phyloP scores from a whole-genome alignment of 2,329 filamentous ascomycete genomes.

The Capronia epimyces region DNA sequence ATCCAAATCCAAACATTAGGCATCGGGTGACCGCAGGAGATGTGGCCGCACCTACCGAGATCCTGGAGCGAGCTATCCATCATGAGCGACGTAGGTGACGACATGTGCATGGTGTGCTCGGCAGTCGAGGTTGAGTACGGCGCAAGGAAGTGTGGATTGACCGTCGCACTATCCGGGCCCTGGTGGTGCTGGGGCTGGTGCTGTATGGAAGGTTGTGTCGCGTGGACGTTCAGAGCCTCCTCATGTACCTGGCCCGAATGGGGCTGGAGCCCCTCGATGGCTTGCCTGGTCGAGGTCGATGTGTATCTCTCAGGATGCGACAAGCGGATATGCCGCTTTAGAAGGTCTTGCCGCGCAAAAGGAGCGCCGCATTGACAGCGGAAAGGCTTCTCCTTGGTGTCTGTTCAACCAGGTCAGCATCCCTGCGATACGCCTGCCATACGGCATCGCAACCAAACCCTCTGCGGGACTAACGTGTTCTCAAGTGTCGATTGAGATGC shows the following conservation, averaged over 20 bases:
- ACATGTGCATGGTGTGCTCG: background rate
- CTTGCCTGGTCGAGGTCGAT: background rate
- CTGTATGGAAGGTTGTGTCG: background rate
- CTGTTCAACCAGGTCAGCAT: background rate
- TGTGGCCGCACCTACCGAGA: background rate
- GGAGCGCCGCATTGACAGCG: constrained; percentile 33
- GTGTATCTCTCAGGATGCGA: constrained; percentile 2
- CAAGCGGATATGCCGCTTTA: constrained; percentile 1
- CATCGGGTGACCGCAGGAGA: background rate
- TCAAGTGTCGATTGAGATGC: background rate
- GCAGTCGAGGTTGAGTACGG: background rate
- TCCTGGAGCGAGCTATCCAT: constrained; percentile 1
- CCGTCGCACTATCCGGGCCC: background rate
- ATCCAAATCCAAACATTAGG: background rate
- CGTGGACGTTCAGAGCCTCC: background rate
- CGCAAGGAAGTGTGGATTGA: background rate
- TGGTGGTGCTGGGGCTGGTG: background rate
- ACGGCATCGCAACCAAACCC: background rate
- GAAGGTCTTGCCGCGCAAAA: constrained; percentile 2
- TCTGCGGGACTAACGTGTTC: background rate
- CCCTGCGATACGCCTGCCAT: too few relatives aligned
- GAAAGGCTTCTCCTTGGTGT: constrained; percentile 40
- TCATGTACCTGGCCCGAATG: background rate
- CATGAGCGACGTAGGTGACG: constrained; percentile 2
- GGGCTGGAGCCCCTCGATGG: too few relatives aligned